Evolutionary conservation across 2,329 filamentous ascomycete species (phyloP), one percentile per base, ranked within the genome.

Genomic region (Ophiostoma quercus): DNA sequence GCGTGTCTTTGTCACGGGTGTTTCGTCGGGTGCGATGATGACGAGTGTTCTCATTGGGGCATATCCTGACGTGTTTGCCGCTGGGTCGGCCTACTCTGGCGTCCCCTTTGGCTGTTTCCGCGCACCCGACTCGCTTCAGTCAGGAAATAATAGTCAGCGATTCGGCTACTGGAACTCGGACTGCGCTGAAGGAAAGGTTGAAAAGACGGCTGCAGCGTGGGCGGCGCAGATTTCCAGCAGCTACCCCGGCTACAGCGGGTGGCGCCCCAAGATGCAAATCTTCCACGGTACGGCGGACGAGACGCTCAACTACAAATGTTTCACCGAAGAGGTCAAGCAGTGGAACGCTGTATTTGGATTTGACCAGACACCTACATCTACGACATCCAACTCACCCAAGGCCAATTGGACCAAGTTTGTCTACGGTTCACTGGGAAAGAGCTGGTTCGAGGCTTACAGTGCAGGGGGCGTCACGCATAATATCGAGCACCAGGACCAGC

Each of bases 311-410:
- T 57, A 57, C 22, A 57, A 22, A 2, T 57, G 51, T 5, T 57
- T 57, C 12, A 57, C n/a, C n/a, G 51, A 57, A 4, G 51, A 57
- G 51, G 51, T 57, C 51, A 22, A 57, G 51, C 51, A 57, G 51
- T 57, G 51, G 51, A 57, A 57, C 14, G n/a, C 51, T 2, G 51
- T 57, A 3, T 57, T 57, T 57, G 51, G 51, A 22, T 57, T 57
- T 57, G n/a, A 1, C 3, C n/a, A 57, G n/a, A 57, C 51, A 1
- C 51, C 51, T 9, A 57, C 51, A 16, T 7, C 51, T 4, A 25
- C 22, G 8, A 14, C 16, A 14, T 2, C 8, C 51, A 25, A 57
- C n/a, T 29, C 51, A 5, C 51, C 51, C 51, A 57, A 57, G 51
- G 12, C 51, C 51, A 57, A 57, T 22, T 57, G 51, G 51, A 57